Percentiles rank a stretch among this genome's conserved stretches.
Conservation (phyloP, 441 rosid species). For the Hura crepitans region DNA sequence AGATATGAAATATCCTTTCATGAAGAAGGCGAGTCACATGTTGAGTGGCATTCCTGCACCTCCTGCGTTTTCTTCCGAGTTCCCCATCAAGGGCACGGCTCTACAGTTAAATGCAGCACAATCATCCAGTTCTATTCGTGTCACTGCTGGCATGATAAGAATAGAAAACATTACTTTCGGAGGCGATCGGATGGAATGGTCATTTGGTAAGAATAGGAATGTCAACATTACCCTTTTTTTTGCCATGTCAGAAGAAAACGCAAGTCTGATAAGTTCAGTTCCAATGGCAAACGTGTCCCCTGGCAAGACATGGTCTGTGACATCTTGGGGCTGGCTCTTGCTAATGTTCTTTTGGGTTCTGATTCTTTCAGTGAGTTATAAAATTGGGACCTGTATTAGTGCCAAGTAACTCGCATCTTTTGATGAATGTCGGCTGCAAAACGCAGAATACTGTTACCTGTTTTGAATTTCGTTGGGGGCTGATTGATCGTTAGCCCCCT, state of each 20-base stretch:
- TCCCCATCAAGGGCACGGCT: conserved; percentile 65
- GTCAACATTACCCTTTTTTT: conserved; percentile 56
- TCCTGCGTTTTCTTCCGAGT: conserved; percentile 78
- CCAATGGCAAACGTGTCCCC: conserved; percentile 22
- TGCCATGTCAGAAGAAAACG: conserved; percentile 36
- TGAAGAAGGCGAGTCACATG: conserved; percentile 69
- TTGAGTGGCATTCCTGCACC: conserved; percentile 73
- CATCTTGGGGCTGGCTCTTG: conserved; percentile 47
- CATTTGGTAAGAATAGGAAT: conserved; percentile 58
- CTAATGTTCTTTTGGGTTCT: conserved; percentile 63
- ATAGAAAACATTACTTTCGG: conserved; percentile 44
- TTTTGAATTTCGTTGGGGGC: conserved; percentile 6
- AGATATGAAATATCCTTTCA: conserved; percentile 63
- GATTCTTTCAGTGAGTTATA: conserved; percentile 58
- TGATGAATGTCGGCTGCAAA: conserved; percentile 1
- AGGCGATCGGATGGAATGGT: conserved; percentile 51
- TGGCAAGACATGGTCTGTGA: conserved; percentile 44
- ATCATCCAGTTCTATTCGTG: conserved; percentile 72
- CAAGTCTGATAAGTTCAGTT: conserved; percentile 20
- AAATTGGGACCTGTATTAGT: conserved; percentile 49
- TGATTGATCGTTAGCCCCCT: conserved; percentile 1
- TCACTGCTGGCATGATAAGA: conserved; percentile 90
- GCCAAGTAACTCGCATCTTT: conserved; percentile 43
- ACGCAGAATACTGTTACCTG: conserved; percentile 6
- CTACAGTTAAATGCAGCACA: conserved; percentile 58